Conservation (phyloP, 1,284 basidiomycete genomes). For the Papiliotrema nemorosa region DNA sequence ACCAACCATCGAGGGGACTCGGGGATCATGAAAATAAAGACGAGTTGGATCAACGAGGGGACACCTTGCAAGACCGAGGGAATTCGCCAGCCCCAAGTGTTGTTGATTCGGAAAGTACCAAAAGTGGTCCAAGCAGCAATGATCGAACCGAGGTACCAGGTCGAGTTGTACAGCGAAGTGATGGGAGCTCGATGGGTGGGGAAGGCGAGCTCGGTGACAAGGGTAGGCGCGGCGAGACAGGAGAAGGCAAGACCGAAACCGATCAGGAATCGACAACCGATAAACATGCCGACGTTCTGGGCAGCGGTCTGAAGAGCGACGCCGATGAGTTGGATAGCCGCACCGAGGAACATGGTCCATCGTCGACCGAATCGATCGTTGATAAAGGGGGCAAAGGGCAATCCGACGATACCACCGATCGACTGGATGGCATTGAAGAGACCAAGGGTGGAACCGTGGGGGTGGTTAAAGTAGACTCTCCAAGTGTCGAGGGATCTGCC, state of each 20-base stretch:
- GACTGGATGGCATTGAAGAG: conserved; percentile 22
- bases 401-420: conserved; percentile 18
- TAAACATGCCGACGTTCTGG: conserved; percentile 22
- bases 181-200: conserved; percentile 24
- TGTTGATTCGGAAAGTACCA: conserved; percentile 25
- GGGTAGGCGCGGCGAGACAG: conserved; percentile 11
- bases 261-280: conserved; percentile 52
- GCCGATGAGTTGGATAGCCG: conserved; percentile 28
- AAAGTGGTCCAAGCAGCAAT: conserved; percentile 45
- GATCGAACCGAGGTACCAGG: conserved; percentile 37
- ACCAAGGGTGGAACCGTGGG: conserved; percentile 23
- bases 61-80: conserved; percentile 54
- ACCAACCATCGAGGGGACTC: conserved; percentile 60
- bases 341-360: conserved; percentile 24
- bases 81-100: conserved; percentile 50
- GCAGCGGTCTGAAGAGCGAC: conserved; percentile 19
- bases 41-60: conserved; percentile 28
- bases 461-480: conserved; percentile 19
- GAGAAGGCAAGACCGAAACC: conserved; percentile 46
- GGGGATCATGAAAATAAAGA: conserved; percentile 24
- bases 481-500: conserved; percentile 11
- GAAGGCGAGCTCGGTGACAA: conserved; percentile 26
- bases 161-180: conserved; percentile 14
- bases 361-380: conserved; percentile 22
- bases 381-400: conserved; percentile 21